Evolutionary conservation across 169 alveolate genomes (phyloP), one percentile per base, ranked within the genome.

Genomic region (Plasmodium sp.): DNA sequence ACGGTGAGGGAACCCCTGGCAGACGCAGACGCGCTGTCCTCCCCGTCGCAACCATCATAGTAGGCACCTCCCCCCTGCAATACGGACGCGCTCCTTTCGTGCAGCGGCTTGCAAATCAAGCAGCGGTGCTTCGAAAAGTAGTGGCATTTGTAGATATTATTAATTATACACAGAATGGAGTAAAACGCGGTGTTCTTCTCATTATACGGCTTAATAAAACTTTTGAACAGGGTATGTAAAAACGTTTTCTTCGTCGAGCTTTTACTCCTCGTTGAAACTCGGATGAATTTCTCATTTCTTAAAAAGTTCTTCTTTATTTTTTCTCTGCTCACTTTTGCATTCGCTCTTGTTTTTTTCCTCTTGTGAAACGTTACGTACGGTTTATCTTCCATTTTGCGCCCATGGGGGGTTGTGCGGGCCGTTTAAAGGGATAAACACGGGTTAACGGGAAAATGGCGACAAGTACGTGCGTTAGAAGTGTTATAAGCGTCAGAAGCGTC

Each of bases 151-250:
- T 88, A 88, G 51, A 88, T 88, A 45, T 88, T 88, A 88, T 88
- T 88, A 80, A 88, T 88, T 56, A 88, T 74, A 80, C 94, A 88
- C 48, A 88, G 18, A 62, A 88, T 88, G 33, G 94, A 77, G 58
- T 88, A 88, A 80, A 88, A 88, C 18, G 83, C 91, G 7, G 94
- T 88, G 48, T 67, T 88, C 74, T 62, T 88, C 27, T 88, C 94
- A 88, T 88, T 88, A 74, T 81, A 88, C 12, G 94, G 94, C 51
- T 88, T 88, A 51, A 88, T 54, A 88, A 88, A 88, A 27, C 94
- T 73, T 88, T 88, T 88, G 82, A 88, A 88, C 82, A 88, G 80
- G 16, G 94, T 88, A 48, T 88, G 79, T 74, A 88, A 54, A 80
- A 88, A 81, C 34, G 94, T 88, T 88, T 88, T 88, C 43, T 80